These are phyloP conservation scores for Corynascus novoguineensis DNA, from an alignment of 495 filamentous ascomycete species.

Conservation along the genomic window DNA sequence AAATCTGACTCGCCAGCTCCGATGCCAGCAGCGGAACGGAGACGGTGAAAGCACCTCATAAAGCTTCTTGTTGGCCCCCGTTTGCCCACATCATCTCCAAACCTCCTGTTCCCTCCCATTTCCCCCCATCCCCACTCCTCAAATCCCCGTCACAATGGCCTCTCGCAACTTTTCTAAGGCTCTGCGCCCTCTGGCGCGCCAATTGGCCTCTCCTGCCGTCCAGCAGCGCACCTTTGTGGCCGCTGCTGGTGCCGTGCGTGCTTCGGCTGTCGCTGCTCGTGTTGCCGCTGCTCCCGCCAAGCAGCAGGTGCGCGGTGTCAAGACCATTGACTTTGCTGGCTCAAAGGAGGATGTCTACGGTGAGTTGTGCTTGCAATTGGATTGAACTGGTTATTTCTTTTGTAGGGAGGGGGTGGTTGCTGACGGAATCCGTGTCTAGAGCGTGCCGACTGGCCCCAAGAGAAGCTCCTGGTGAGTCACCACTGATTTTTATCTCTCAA, in stretches of 20 bases:
- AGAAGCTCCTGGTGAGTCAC: slow-evolving; percentile 82
- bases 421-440: slow-evolving; percentile 46
- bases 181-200: slow-evolving; percentile 70
- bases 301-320: slow-evolving; percentile 69
- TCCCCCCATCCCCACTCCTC: slow-evolving; percentile 31
- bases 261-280: slow-evolving; percentile 48
- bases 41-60: slow-evolving; percentile 25
- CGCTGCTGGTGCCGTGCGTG: slow-evolving; percentile 55
- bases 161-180: slow-evolving; percentile 76
- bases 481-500: background rate
- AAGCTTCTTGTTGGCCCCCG: slow-evolving; percentile 20
- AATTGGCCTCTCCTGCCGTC: slow-evolving; percentile 58
- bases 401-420: background rate
- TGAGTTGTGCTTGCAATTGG: slow-evolving; percentile 35
- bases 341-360: slow-evolving; percentile 87
- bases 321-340: slow-evolving; percentile 94
- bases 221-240: slow-evolving; percentile 67
- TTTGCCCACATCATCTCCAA: slow-evolving; percentile 18
- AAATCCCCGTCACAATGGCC: slow-evolving; percentile 62
- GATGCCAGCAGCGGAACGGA: slow-evolving; percentile 15
- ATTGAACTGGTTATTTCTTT: background rate
- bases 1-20: slow-evolving; percentile 25
- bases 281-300: slow-evolving; percentile 47
- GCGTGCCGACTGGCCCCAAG: slow-evolving; percentile 95
- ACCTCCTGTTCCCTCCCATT: slow-evolving; percentile 19